A percentile compares a stretch with the other conserved stretches of the same genome.
Conservation (phyloP, 345 rosid species). For the Camelina hispida region DNA sequence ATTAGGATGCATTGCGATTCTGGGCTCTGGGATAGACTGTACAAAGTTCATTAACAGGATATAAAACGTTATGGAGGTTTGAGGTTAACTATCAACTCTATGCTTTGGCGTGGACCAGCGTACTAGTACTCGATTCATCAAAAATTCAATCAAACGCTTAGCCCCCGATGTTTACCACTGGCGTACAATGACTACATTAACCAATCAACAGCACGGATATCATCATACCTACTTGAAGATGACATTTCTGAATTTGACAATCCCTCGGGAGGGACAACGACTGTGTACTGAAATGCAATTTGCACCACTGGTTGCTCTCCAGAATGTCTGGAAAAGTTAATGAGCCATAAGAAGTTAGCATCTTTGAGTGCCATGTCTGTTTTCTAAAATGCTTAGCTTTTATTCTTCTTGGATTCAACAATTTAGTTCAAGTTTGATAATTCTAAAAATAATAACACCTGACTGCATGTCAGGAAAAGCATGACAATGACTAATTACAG, state of each 20-base stretch:
- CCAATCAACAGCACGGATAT: slow-evolving; percentile 16
- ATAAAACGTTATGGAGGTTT: background rate
- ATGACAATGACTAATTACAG: background rate
- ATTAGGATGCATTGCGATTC: slow-evolving; percentile 10
- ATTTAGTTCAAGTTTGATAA: background rate
- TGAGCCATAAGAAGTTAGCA: slow-evolving; percentile 19
- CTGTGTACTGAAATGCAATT: slow-evolving; percentile 94
- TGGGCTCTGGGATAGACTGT: slow-evolving; percentile 6
- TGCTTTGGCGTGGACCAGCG: background rate
- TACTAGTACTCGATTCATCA: background rate
- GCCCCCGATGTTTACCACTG: background rate
- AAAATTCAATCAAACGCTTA: background rate
- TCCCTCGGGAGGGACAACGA: slow-evolving; percentile 84
- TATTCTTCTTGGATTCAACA: background rate
- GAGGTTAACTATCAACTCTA: slow-evolving; percentile 7
- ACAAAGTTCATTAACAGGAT: slow-evolving; percentile 8
- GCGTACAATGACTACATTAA: slow-evolving; percentile 2
- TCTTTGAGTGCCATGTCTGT: background rate
- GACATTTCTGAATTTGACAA: slow-evolving; percentile 56
- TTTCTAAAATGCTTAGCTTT: slow-evolving; percentile 8
- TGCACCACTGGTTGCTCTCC: slow-evolving; percentile 89
- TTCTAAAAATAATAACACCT: background rate
- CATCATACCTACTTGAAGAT: slow-evolving; percentile 72
- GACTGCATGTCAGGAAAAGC: slow-evolving; percentile 8
- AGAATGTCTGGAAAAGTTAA: slow-evolving; percentile 59